phyloP scores from a whole-genome alignment of 495 filamentous ascomycete genomes.

The Clohesyomyces aquaticus region DNA sequence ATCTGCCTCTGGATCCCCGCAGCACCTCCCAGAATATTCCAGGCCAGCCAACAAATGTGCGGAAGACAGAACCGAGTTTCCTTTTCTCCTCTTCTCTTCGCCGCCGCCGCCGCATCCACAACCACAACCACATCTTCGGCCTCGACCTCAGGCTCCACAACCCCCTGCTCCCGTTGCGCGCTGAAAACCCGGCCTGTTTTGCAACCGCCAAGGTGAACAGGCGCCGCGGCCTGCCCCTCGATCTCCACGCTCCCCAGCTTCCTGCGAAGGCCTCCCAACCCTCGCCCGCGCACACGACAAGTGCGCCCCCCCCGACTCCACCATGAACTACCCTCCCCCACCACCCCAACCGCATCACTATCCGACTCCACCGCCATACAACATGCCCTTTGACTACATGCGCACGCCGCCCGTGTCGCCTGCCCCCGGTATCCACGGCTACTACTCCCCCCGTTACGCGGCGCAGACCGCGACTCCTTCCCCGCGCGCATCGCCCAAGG shows the following conservation, averaged over 20 bases:
- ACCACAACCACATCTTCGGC: constrained; percentile 14
- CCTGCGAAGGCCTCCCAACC: background rate
- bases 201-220: constrained; percentile 36
- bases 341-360: too few relatives aligned
- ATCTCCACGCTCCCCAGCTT: constrained; percentile 4
- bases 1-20: constrained; percentile 36
- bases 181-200: constrained; percentile 38
- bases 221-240: constrained; percentile 31
- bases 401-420: constrained; percentile 47
- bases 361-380: constrained; percentile 44
- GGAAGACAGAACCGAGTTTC: constrained; percentile 34
- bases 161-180: constrained; percentile 33
- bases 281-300: constrained; percentile 30
- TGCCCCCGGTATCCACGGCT: constrained; percentile 37
- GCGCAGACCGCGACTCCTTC: constrained; percentile 44
- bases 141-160: too few relatives aligned
- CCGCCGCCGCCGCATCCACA: constrained; percentile 39
- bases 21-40: constrained; percentile 7
- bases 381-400: constrained; percentile 45
- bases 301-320: constrained; percentile 28
- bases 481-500: constrained; percentile 43
- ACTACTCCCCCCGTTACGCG: constrained; percentile 48
- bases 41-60: constrained; percentile 42
- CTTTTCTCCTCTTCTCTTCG: constrained; percentile 36
- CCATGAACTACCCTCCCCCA: constrained; percentile 41